Base-by-base conservation (phyloP, 495 filamentous ascomycete genomes). In the Xylaria telfairii region DNA sequence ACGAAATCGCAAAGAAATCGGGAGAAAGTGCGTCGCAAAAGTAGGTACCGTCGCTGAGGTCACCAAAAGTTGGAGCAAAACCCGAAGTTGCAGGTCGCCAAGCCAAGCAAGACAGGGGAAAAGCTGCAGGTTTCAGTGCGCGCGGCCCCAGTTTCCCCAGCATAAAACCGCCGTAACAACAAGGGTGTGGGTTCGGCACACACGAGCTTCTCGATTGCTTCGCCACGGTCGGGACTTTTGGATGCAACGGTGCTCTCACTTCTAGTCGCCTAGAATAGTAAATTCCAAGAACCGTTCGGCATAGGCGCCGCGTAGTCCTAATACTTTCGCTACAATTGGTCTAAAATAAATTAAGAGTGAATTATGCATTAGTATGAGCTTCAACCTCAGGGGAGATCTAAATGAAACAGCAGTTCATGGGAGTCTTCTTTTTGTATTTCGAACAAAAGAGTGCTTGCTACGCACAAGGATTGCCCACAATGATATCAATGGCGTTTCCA, bases 71-170 rank as follows among this genome's bases (percentile, higher is more conserved):
- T 21, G 63, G 63, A 30, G 32, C 61, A 65, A n/a, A 32, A n/a
- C 44, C 44, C 42, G 19, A 51, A 34, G 42, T 26, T 37, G 62
- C 62, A 44, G 17, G 62, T 51, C 42, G 7, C 42, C 61, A 65
- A 65, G 24, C 60, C 21, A 15, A 62, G 41, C 5, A 39, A 53
- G 21, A 5, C 44, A n/a, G 62, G n/a, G 42, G 21, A 66, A 66
- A 24, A 54, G 64, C 47, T 66, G 64, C 64, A 54, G 21, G 64
- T 66, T 66, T 66, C 64, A 66, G 64, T 53, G 46, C 12, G 64
- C 26, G 44, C 41, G n/a, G n/a, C 8, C 34, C 32, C 34, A 42
- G 47, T 21, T 65, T 24, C 34, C 44, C 30, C 42, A 37, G 19
- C 30, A 44, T 32, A 10, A 51, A 46, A n/a, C 61, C 61, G 32